These are phyloP conservation scores for Sporothrix pseudoabietina DNA, from an alignment of 2,329 filamentous ascomycete species.

Conservation along the genomic window DNA sequence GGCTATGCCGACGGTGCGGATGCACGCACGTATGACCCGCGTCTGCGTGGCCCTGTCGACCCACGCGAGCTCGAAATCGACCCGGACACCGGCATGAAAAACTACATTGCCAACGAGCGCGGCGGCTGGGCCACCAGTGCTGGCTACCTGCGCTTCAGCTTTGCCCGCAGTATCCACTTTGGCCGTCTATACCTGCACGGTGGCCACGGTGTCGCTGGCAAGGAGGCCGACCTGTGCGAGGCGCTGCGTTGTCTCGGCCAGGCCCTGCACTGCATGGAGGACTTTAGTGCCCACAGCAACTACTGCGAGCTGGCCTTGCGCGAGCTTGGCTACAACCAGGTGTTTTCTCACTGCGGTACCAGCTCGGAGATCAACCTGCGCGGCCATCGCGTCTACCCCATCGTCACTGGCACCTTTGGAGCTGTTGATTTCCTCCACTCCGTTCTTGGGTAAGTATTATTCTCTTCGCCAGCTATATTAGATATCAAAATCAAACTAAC, in stretches of 20 bases:
- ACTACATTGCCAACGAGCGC: slow-evolving; percentile 92
- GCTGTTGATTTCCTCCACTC: slow-evolving; percentile 84
- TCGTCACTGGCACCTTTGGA: slow-evolving; percentile 76
- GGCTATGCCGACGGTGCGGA: slow-evolving; percentile 86
- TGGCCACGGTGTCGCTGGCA: slow-evolving; percentile 60
- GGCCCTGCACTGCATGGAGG: slow-evolving; percentile 74
- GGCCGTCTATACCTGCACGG: slow-evolving; percentile 74
- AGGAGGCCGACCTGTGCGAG: slow-evolving; percentile 77
- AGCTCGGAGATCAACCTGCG: slow-evolving; percentile 65
- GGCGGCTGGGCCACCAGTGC: slow-evolving; percentile 88
- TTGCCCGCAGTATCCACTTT: slow-evolving; percentile 74
- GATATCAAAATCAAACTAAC: neutral
- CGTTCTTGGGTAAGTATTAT: slow-evolving; percentile 52
- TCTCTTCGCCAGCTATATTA: neutral
- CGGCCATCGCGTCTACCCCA: slow-evolving; percentile 69
- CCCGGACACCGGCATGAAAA: slow-evolving; percentile 89
- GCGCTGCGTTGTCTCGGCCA: slow-evolving; percentile 76
- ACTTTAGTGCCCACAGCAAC: slow-evolving; percentile 81
- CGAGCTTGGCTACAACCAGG: slow-evolving; percentile 67
- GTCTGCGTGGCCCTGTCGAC: slow-evolving; percentile 78
- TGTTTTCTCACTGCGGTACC: slow-evolving; percentile 75
- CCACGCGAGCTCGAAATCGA: slow-evolving; percentile 74
- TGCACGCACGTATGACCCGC: slow-evolving; percentile 76
- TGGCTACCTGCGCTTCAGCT: slow-evolving; percentile 77
- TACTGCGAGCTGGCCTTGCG: slow-evolving; percentile 77